A percentile compares a stretch with the other conserved stretches of the same genome.
Evolutionary conservation across 495 filamentous ascomycete species (phyloP).

Genomic region (Evernia prunastri): DNA sequence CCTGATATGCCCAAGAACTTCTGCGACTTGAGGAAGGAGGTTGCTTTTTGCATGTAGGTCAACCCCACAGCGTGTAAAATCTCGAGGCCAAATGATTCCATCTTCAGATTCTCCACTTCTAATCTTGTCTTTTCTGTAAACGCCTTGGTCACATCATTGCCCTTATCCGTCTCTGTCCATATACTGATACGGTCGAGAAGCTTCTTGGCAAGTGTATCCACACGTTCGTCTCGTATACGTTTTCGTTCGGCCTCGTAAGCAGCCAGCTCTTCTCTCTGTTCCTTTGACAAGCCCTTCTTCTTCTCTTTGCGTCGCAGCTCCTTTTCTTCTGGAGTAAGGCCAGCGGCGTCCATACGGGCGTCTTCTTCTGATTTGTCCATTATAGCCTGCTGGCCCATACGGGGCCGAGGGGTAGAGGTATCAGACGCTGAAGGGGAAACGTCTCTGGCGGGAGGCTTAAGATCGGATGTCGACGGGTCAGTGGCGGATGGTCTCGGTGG

Average conservation of each 20-base stretch:
- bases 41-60: slow-evolving; percentile 82
- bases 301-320: slow-evolving; percentile 75
- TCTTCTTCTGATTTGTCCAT: slow-evolving; percentile 89
- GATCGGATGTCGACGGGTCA: slow-evolving; percentile 23
- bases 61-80: slow-evolving; percentile 92
- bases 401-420: slow-evolving; percentile 59
- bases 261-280: slow-evolving; percentile 82
- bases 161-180: slow-evolving; percentile 96
- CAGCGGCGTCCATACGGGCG: slow-evolving; percentile 58
- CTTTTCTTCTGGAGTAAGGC: slow-evolving; percentile 69
- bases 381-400: slow-evolving; percentile 70
- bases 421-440: slow-evolving; percentile 38
- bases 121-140: slow-evolving; percentile 92
- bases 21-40: slow-evolving; percentile 83
- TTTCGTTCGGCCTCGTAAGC: slow-evolving; percentile 84
- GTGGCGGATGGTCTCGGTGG: slow-evolving; percentile 26
- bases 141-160: slow-evolving; percentile 70
- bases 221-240: slow-evolving; percentile 80
- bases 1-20: slow-evolving; percentile 95
- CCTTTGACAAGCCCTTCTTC: slow-evolving; percentile 81
- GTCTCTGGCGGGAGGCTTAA: slow-evolving; percentile 23
- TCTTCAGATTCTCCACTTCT: slow-evolving; percentile 96
- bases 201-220: slow-evolving; percentile 75
- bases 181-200: slow-evolving; percentile 85
- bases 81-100: slow-evolving; percentile 97